A percentile compares a stretch with the other conserved stretches of the same genome.
phyloP scores from a whole-genome alignment of 192 early-diverging fungal species.

The Neocallimastix lanati region DNA sequence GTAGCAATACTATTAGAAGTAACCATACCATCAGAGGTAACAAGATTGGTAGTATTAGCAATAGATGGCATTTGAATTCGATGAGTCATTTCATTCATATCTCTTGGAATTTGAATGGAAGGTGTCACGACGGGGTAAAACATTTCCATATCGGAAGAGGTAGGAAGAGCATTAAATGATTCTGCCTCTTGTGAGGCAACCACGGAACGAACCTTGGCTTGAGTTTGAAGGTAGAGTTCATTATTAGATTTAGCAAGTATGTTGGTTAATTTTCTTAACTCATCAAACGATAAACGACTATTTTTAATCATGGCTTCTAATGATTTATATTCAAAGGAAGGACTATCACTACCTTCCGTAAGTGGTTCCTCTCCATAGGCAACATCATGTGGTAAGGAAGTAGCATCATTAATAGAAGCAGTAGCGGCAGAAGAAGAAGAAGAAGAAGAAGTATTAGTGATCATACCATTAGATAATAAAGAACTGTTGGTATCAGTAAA shows the following conservation, averaged over 20 bases:
- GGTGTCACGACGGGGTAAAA: too few species aligned
- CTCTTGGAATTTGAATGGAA: too few species aligned
- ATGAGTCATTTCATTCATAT: too few species aligned
- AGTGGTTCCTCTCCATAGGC: too few species aligned
- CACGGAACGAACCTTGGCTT: neutral
- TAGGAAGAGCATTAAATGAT: too few species aligned
- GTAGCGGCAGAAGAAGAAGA: neutral
- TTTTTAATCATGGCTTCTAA: neutral
- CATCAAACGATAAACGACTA: neutral
- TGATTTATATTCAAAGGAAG: neutral
- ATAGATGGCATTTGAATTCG: too few species aligned
- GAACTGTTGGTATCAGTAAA: too few species aligned
- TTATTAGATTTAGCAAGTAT: neutral
- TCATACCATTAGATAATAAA: neutral
- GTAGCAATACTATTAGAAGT: neutral
- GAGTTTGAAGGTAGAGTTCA: neutral
- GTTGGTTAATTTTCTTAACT: neutral
- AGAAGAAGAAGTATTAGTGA: too few species aligned
- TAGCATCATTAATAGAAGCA: neutral
- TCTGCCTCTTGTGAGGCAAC: neutral
- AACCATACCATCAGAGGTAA: neutral
- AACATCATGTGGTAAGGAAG: neutral
- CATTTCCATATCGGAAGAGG: too few species aligned
- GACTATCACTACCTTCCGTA: too few species aligned
- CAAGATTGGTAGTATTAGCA: neutral